Evolutionary conservation across 2,329 filamentous ascomycete species (phyloP).

Genomic region (Verticillium alfalfae): DNA sequence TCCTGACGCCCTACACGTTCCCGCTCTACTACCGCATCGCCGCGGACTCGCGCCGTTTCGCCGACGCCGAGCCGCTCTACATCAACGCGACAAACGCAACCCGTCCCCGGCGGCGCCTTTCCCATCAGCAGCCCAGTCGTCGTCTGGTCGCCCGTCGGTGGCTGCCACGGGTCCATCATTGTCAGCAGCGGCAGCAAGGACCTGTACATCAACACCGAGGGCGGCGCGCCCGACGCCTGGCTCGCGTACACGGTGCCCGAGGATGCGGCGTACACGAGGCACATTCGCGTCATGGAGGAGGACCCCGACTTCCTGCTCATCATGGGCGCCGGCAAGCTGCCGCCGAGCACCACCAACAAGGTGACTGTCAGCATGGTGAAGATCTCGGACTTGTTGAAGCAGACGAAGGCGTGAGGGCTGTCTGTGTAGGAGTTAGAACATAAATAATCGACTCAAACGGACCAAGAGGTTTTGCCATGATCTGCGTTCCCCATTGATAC

Average conservation of each 20-base stretch:
- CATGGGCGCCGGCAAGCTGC: conserved; percentile 37
- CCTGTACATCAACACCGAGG: conserved; percentile 35
- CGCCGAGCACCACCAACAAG: conserved; percentile 39
- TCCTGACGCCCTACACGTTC: conserved; percentile 26
- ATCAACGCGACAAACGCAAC: conserved; percentile 21
- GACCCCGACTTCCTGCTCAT: conserved; percentile 31
- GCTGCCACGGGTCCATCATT: conserved; percentile 38
- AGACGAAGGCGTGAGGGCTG: conserved; percentile 1
- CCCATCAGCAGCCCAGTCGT: conserved; percentile 36
- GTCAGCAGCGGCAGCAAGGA: conserved; percentile 30
- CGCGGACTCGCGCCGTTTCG: conserved; percentile 29
- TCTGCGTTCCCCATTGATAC: too few species aligned
- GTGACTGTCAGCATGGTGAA: conserved; percentile 29
- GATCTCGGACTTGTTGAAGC: conserved; percentile 15
- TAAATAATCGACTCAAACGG: too few species aligned
- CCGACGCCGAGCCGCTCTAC: conserved; percentile 20
- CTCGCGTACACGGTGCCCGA: conserved; percentile 26
- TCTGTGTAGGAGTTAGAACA: too few species aligned
- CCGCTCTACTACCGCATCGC: conserved; percentile 40
- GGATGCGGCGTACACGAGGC: conserved; percentile 29
- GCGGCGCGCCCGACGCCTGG: conserved; percentile 31
- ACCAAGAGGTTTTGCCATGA: too few species aligned
- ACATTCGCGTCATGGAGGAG: conserved; percentile 26
- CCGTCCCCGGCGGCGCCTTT: conserved; percentile 15
- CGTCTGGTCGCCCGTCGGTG: conserved; percentile 35